A percentile compares a stretch with the other conserved stretches of the same genome.
phyloP scores from a whole-genome alignment of 2,329 filamentous ascomycete genomes.

The Clonostachys sp. region DNA sequence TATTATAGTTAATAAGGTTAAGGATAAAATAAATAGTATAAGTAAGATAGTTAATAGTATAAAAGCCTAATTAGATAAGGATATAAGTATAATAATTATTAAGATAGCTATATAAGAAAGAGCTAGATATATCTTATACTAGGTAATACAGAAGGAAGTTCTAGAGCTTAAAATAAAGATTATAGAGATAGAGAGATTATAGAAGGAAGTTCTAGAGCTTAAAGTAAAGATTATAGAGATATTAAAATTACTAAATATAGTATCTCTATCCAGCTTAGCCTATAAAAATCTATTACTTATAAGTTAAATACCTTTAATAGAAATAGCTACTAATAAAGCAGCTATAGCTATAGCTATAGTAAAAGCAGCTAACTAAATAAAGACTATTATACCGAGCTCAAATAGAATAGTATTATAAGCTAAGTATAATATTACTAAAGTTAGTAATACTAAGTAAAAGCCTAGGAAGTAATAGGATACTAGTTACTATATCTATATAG shows the following conservation, averaged over 20 bases:
- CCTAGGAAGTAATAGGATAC: neutral
- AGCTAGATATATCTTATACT: neutral
- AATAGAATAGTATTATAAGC: neutral
- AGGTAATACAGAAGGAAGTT: neutral
- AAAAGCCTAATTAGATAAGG: neutral
- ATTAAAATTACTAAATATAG: neutral
- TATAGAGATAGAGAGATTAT: neutral
- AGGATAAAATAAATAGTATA: neutral
- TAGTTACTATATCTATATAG: neutral
- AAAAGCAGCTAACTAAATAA: constrained; percentile 4
- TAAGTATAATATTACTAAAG: constrained; percentile 1
- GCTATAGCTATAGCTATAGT: constrained; percentile 1
- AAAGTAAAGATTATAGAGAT: neutral
- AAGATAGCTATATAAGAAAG: neutral
- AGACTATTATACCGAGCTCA: neutral
- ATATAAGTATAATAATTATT: neutral
- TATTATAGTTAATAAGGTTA: constrained; percentile 1
- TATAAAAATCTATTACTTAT: neutral
- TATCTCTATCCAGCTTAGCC: neutral
- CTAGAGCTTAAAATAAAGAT: neutral
- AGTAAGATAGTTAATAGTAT: neutral
- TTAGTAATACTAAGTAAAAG: neutral
- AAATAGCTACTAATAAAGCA: too few species aligned
- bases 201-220: neutral
- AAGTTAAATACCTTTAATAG: neutral